These are phyloP conservation scores for Mortierella sp. DNA, from an alignment of 371 early-diverging fungal genomes.

Conservation along the genomic window DNA sequence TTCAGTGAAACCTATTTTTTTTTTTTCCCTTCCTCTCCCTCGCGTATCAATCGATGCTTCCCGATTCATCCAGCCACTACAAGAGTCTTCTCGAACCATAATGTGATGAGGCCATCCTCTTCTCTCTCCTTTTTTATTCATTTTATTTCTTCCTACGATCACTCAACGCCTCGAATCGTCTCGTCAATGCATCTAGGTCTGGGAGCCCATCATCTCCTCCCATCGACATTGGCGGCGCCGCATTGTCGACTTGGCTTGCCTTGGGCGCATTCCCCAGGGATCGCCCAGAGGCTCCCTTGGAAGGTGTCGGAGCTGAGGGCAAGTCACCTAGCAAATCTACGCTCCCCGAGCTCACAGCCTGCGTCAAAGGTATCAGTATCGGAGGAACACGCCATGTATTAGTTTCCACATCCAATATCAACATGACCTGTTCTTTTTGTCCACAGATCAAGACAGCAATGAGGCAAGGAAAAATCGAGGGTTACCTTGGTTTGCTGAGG, in stretches of 20 bases:
- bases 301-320: slow-evolving; percentile 5
- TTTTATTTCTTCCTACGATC: slow-evolving; percentile 6
- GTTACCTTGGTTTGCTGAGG: no score
- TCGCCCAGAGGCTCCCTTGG: neutral
- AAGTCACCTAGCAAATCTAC: slow-evolving; percentile 8
- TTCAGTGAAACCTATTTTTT: neutral
- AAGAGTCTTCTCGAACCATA: no score
- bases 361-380: no score
- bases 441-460: no score
- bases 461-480: no score
- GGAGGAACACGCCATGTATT: no score
- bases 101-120: neutral
- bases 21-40: neutral
- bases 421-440: no score
- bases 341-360: slow-evolving; percentile 20
- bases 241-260: slow-evolving; percentile 5
- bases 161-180: slow-evolving; percentile 75
- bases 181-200: slow-evolving; percentile 76
- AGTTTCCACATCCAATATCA: no score
- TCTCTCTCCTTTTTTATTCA: slow-evolving; percentile 6
- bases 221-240: no score
- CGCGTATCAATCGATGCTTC: no score
- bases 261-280: slow-evolving; percentile 2
- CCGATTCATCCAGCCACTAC: no score
- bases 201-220: slow-evolving; percentile 58